Evolutionary conservation across 306 rosid genomes (phyloP).

Genomic region (Aeschynomene evenia): DNA sequence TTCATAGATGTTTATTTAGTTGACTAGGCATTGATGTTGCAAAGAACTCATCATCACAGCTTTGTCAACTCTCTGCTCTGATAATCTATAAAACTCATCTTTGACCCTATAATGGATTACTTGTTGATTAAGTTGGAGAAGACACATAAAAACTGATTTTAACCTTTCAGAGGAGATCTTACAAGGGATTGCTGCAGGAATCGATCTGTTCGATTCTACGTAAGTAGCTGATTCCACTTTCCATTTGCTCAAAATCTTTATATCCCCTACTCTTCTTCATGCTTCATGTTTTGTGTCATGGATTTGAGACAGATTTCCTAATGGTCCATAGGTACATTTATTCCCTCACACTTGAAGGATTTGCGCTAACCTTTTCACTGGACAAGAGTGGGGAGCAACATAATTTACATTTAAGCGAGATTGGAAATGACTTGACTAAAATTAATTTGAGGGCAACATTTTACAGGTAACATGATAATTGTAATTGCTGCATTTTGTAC

Average conservation of each 20-base stretch:
- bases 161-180: constrained; percentile 84
- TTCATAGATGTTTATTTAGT: constrained; percentile 13
- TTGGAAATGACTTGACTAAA: constrained; percentile 63
- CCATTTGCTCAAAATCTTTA: constrained; percentile 3
- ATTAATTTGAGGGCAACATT: constrained; percentile 80
- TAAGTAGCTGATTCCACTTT: constrained; percentile 43
- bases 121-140: constrained; percentile 11
- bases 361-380: constrained; percentile 73
- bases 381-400: constrained; percentile 45
- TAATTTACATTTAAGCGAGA: constrained; percentile 32
- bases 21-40: constrained; percentile 11
- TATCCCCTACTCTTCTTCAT: neutral
- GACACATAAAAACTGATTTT: constrained; percentile 28
- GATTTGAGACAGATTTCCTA: constrained; percentile 9
- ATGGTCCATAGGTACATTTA: constrained; percentile 59
- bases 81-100: constrained; percentile 18
- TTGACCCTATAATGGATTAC: constrained; percentile 18
- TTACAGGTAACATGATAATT: constrained; percentile 51
- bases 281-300: constrained; percentile 19
- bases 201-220: constrained; percentile 89
- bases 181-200: constrained; percentile 85
- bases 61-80: neutral
- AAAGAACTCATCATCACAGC: neutral
- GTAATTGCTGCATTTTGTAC: constrained; percentile 4
- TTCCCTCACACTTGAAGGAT: constrained; percentile 80